A percentile compares a stretch with the other conserved stretches of the same genome.
phyloP scores from a whole-genome alignment of 805 yeast genomes.

The Kazachstania taianensis region DNA sequence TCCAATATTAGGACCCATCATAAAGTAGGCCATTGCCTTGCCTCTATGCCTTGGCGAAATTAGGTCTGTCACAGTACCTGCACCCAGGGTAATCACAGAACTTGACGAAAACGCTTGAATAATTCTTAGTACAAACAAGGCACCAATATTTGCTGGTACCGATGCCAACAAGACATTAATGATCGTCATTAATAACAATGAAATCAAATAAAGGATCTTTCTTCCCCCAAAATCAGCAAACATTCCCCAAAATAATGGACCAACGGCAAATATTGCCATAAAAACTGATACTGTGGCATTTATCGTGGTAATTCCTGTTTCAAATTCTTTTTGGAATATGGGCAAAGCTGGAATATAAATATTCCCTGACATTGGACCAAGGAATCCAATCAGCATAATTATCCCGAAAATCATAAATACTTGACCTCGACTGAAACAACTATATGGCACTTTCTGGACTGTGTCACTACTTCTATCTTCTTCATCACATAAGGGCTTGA shows the following conservation, averaged over 20 bases:
- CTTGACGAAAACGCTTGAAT: slow-evolving; percentile 81
- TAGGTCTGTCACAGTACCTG: slow-evolving; percentile 79
- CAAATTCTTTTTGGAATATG: slow-evolving; percentile 32
- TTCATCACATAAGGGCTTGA: no score
- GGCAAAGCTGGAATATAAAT: slow-evolving; percentile 48
- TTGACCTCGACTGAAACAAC: slow-evolving; percentile 30
- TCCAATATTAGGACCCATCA: slow-evolving; percentile 80
- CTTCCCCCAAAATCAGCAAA: slow-evolving; percentile 52
- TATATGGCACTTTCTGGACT: slow-evolving; percentile 18
- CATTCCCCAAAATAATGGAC: slow-evolving; percentile 48
- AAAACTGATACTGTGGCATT: slow-evolving; percentile 50
- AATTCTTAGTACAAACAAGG: slow-evolving; percentile 52
- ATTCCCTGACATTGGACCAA: slow-evolving; percentile 50
- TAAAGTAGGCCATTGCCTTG: slow-evolving; percentile 71
- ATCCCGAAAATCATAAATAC: slow-evolving; percentile 29
- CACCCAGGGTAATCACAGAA: slow-evolving; percentile 84
- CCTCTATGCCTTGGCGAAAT: slow-evolving; percentile 62
- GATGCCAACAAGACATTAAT: slow-evolving; percentile 58
- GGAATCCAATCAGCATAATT: slow-evolving; percentile 40
- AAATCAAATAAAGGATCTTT: slow-evolving; percentile 51
- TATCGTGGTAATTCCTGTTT: slow-evolving; percentile 34
- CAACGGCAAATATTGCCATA: slow-evolving; percentile 46
- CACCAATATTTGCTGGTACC: slow-evolving; percentile 54
- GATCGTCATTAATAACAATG: slow-evolving; percentile 46
- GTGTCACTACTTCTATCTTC: not conserved